Base-by-base conservation (phyloP, 2,329 filamentous ascomycete genomes). In the Pseudocercospora eumusae region DNA sequence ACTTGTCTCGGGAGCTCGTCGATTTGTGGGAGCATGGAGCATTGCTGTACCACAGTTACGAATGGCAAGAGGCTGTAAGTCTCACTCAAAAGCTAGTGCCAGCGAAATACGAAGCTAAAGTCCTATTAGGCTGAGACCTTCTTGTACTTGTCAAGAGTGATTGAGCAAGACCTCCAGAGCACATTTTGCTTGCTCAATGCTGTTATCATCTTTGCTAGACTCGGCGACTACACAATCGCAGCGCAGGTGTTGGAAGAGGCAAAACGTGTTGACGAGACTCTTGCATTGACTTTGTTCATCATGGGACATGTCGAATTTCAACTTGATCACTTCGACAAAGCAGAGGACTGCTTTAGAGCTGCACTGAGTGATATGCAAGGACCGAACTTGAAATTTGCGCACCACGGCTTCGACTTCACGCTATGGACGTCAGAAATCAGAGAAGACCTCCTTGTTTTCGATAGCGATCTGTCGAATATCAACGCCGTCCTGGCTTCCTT, bases 1-100 rank as follows among this genome's bases (percentile, higher is more conserved):
- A 57, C 15, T 44, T 66, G 9, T 56, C 65, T 47, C 56, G 64
- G 60, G 59, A 68, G 23, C 64, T 67, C 3, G 53, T 71, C 47
- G 68, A 73, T 66, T 45, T 74, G n/a, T 75, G 74, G 74, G 71
- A 75, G 47, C 73, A 75, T 45, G 73, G 72, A 13, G 64, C 65
- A 11, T 63, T 70, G 4, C 67, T 76, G 1, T 74, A 71, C 61
- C 65, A 74, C 42, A 66, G 61, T 44, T 73, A 68, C 60, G 74
- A 75, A 50, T 75, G 71, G 70, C 65, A 71, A 52, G 64, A 64
- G n/a, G 67, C 74, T n/a, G 66, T 63, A 60, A 40, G 61, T 54
- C 13, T 40, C 18, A 47, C 18, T 23, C 15, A 8, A 40, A 54
- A 9, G 4, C 28, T 25, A 5, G n/a, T 13, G 25, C 25, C n/a